Evolutionary conservation across 306 rosid species (phyloP), one percentile per base, ranked within the genome.

Genomic region (Heteromeles arbutifolia): DNA sequence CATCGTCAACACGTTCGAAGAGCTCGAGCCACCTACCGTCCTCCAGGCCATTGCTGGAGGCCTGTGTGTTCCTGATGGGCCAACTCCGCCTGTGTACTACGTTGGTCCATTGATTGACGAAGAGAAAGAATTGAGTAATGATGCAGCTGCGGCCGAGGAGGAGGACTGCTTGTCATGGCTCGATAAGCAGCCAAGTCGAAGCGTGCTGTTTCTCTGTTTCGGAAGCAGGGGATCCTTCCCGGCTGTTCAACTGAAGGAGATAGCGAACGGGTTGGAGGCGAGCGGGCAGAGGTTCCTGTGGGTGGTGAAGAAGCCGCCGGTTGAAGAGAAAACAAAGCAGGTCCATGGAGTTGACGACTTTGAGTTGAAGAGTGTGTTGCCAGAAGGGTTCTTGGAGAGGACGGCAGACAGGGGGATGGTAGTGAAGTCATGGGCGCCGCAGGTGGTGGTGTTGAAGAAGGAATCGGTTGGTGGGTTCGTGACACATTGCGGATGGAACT

Each of bases 401-500:
- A 83, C 81, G 1, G 62, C 8, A 67, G 83, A 65, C 1, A 67
- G 79, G 58, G 86, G 86, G 0, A n/a, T 74, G 83, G 89, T 85
- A 50, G 79, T 85, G 69, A 83, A 39, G 79, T 74, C 81, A 9
- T 82, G 85, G 86, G 86, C 74, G 3, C 81, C 87, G 50, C 87
- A 84, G 69, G 78, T 74, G 78, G 43, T 7, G 9, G 83, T 81
- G 68, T 62, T 84, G 53, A 70, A 34, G n/a, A 75, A 74, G 66
- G 76, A 74, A 67, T 39, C 87, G 0, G 80, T 81, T 15, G 87
- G 85, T 0, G 87, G 79, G 34, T 83, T 83, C 11, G 84, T 83
- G 79, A 83, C 84, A 4, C 86, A 83, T 37, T 83, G 86, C 6
- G 86, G 86, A 21, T 83, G 82, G 82, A 83, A 83, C 68, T 83